Base-by-base conservation (phyloP, 306 rosid genomes). In the Styphnolobium japonicum region DNA sequence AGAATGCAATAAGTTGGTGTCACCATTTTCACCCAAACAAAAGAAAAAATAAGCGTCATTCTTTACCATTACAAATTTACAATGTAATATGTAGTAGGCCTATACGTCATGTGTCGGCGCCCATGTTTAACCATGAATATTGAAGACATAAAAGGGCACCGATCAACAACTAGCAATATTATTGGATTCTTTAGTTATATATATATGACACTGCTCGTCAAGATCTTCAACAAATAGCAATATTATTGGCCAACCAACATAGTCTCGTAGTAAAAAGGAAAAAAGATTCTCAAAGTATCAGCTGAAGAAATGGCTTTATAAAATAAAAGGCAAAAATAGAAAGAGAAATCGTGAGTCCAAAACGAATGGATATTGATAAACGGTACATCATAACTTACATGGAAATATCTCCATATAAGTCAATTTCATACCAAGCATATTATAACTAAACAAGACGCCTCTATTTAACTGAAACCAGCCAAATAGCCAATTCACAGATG, bases 1-100 rank as follows among this genome's bases (percentile, higher is more conserved):
- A 25, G 37, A 78, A 27, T 62, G 49, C 67, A 80, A 80, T 80
- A 80, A 85, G 67, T 67, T 81, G 43, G 76, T 33, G 45, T 43
- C 39, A 21, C 19, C 48, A 53, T 66, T 66, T 73, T 43, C 42
- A 5, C 10, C 25, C 19, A 43, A 43, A 48, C 7, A 64, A 49
- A 18, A 39, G 34, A 43, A 14, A 36, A 46, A 2, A 5, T 21
- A 10, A 14, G 11, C 37, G 68, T 63, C 43, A 80, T 71, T 77
- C 19, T 81, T 83, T 64, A 52, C 49, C 69, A 52, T 63, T 53
- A 73, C 60, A 40, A 39, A 29, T 52, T 51, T 64, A 3, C 67
- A n/a, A 63, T 51, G 40, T 63, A 12, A 52, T 9, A 52, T 69
- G 57, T 27, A 27, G 31, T 27, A 27, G 3, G 3, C 3, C 1